These are phyloP conservation scores for Straminergon stramineum DNA, from an alignment of 225 moss, liverwort and hornwort genomes.

Conservation along the genomic window DNA sequence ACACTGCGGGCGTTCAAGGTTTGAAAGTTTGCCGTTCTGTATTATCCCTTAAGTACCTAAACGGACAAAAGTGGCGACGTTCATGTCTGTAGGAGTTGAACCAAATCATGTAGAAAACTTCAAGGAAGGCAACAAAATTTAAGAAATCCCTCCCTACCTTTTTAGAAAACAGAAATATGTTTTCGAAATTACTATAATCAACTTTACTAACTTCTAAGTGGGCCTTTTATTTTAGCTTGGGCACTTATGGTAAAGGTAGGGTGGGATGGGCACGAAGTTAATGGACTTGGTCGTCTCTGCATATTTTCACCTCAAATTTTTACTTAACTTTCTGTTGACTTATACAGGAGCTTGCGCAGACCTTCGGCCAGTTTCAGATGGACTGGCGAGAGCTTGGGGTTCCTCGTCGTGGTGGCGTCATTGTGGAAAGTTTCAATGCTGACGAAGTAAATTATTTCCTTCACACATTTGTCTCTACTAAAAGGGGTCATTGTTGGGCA, in stretches of 20 bases:
- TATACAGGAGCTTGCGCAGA: slow-evolving; percentile 78
- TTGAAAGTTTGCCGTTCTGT: background rate
- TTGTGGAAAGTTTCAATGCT: slow-evolving; percentile 88
- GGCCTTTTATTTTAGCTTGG: background rate
- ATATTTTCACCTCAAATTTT: background rate
- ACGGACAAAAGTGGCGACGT: background rate
- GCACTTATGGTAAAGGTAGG: background rate
- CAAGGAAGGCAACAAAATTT: background rate
- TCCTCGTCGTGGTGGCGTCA: slow-evolving; percentile 79
- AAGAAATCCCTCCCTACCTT: background rate
- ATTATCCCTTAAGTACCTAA: background rate
- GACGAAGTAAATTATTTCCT: slow-evolving; percentile 57
- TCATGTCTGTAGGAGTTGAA: background rate
- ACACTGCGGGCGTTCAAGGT: background rate
- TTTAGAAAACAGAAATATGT: background rate
- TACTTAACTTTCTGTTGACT: background rate
- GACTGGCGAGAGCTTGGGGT: slow-evolving; percentile 90
- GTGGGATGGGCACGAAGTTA: background rate
- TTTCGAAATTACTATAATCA: background rate
- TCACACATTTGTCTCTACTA: background rate
- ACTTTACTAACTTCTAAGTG: too few relatives aligned
- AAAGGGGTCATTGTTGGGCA: background rate
- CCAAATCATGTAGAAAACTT: background rate
- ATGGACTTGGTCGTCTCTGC: background rate
- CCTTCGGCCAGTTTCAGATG: slow-evolving; percentile 87